Evolutionary conservation across 2,329 filamentous ascomycete species (phyloP), one percentile per base, ranked within the genome.

Genomic region (Monilinia fructigena): DNA sequence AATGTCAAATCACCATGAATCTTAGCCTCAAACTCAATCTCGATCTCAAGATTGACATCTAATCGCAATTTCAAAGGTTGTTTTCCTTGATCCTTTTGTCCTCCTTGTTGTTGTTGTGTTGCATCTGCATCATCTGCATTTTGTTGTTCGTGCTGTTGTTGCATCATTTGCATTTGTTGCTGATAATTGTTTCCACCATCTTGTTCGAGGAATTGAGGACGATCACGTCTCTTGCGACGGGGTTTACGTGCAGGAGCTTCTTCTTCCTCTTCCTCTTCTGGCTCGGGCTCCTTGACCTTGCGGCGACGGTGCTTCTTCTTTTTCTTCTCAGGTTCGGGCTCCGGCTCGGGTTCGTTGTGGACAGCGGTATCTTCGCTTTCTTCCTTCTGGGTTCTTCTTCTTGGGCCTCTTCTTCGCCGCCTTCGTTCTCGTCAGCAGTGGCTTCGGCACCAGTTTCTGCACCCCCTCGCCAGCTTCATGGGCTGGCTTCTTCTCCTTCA

Each of bases 1-100:
- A 88, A 86, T 81, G 91, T 93, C 71, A 96, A 79, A 80, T 96
- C 92, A 75, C 92, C 92, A 72, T 92, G 86, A 70, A 93, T 92
- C 76, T 86, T 89, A 23, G 90, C 90, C 81, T 92, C 92, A 64
- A 93, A 80, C 77, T 92, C 86, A 71, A 93, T 89, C 78, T 93
- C 89, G 62, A 93, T 83, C 73, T 93, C 90, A 61, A 93, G 79
- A 77, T 93, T 93, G 63, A 92, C 80, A 75, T 93, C 90, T 45
- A 92, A 78, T 66, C 86, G 82, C 74, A 93, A 78, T 76, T 88
- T 88, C 75, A 92, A 78, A 35, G 89, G 87, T 72, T 92, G 88
- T 78, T 75, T 60, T 42, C 58, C 52, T 65, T 69, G 55, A 66
- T 71, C 58, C 35, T 66, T 63, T 64, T 68, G 26, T 35, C 18